phyloP scores from a whole-genome alignment of 164 flowering plant genomes.

The Liquidambar formosana region DNA sequence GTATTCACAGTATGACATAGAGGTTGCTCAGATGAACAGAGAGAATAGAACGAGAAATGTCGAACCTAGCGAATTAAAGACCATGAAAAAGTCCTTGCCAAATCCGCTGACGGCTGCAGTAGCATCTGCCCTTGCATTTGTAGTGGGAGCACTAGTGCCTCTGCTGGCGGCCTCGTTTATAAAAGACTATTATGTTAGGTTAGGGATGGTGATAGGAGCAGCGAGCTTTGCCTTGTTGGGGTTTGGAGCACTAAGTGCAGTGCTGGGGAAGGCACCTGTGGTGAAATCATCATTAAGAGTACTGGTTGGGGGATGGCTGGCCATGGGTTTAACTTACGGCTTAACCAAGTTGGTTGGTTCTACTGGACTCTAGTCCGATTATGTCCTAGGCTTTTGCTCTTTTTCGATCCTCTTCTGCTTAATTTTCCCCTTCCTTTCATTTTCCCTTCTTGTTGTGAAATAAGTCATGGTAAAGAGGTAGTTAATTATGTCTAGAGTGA shows the following conservation, averaged over 20 bases:
- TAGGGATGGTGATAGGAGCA: background rate
- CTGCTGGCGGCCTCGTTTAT: constrained; percentile 6
- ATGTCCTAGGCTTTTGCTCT: too few species aligned
- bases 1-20: constrained; percentile 1
- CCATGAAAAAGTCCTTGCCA: background rate
- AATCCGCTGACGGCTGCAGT: constrained; percentile 4
- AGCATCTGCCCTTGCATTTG: constrained; percentile 4
- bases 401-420: too few species aligned
- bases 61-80: too few species aligned
- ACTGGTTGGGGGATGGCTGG: constrained; percentile 5
- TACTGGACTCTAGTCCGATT: too few species aligned
- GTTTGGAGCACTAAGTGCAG: constrained; percentile 2
- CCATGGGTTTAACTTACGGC: constrained; percentile 6
- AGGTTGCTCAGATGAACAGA: background rate
- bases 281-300: background rate
- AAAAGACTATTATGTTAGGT: background rate
- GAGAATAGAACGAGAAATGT: background rate
- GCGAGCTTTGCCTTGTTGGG: background rate
- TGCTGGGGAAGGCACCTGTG: background rate
- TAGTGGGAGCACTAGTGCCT: constrained; percentile 4
- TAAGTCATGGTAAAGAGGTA: too few species aligned
- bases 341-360: constrained; percentile 1
- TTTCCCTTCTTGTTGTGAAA: too few species aligned
- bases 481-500: too few species aligned
- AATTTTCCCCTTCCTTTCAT: too few species aligned